Base-by-base conservation (phyloP, 257 asterid genomes). In the Schizonepeta tenuifolia region DNA sequence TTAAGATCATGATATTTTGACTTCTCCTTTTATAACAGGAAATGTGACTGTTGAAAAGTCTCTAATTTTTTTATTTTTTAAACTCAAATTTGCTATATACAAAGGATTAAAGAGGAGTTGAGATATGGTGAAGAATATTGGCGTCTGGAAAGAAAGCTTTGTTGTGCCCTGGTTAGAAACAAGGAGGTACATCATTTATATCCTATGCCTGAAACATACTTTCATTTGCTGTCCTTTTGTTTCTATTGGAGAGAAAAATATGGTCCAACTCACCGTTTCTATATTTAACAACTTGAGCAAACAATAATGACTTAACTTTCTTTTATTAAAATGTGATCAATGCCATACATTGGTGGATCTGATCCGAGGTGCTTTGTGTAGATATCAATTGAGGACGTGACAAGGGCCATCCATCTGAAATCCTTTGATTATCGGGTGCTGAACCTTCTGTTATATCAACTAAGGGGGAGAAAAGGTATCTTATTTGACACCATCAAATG, bases 351-450 rank as follows among this genome's bases (percentile, higher is more conserved):
- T 69, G 69, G 65, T 75, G 55, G 63, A 69, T 63, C 72, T 85
- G 47, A 83, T 72, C 35, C 43, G 78, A 59, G 44, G 63, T 49
- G n/a, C 68, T 65, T 73, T 68, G 66, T 7, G 26, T 75, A 92
- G 98, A 83, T 87, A 74, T 86, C 86, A 43, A 82, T 95, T 76
- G 89, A 81, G 76, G 99, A 92, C 72, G 94, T 82, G 47, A 87
- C 64, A 47, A 86, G 80, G 82, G 99, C 99, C 49, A 83, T 88
- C 70, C 90, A 82, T 80, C 80, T 92, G 81, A 95, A 95, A 82
- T 95, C 99, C 55, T 95, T 95, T 28, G 99, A 95, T 77, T 92
- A 88, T 74, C 89, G 97, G 41, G 93, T 92, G 77, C 86, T 95
- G 80, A 90, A 92, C 85, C 96, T 92, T 78, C 83, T 92, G 56